Evolutionary conservation across 1,284 basidiomycete genomes (phyloP).

Genomic region (Cutaneotrichosporon sp.): DNA sequence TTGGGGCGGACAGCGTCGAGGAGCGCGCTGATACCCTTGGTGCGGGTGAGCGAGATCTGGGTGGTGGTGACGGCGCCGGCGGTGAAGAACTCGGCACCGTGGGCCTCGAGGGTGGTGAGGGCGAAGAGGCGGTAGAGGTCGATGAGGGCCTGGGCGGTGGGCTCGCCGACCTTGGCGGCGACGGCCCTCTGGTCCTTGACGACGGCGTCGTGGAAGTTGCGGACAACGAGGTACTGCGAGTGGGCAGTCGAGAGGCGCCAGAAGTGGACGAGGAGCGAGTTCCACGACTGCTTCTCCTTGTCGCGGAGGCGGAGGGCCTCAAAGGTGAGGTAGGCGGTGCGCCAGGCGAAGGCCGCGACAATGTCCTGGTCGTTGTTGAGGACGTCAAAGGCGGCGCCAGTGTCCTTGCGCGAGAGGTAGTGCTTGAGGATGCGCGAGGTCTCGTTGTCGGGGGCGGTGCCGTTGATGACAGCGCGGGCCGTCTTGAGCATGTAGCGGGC

Average conservation of each 20-base stretch:
- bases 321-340: slow-evolving; percentile 43
- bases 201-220: slow-evolving; percentile 27
- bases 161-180: slow-evolving; percentile 13
- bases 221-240: slow-evolving; percentile 29
- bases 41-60: slow-evolving; percentile 23
- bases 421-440: slow-evolving; percentile 46
- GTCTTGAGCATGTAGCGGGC: slow-evolving; percentile 58
- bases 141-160: slow-evolving; percentile 17
- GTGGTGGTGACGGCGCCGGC: slow-evolving; percentile 54
- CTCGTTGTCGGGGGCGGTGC: slow-evolving; percentile 60
- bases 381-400: slow-evolving; percentile 45
- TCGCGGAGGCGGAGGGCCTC: slow-evolving; percentile 52
- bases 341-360: slow-evolving; percentile 58
- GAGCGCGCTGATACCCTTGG: slow-evolving; percentile 18
- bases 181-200: slow-evolving; percentile 14
- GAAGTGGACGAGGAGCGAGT: slow-evolving; percentile 29
- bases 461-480: slow-evolving; percentile 58
- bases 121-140: slow-evolving; percentile 56
- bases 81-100: slow-evolving; percentile 58
- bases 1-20: slow-evolving; percentile 16
- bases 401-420: slow-evolving; percentile 54
- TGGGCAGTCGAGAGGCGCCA: slow-evolving; percentile 27
- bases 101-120: slow-evolving; percentile 54
- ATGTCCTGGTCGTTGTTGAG: slow-evolving; percentile 59
- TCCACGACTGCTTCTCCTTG: slow-evolving; percentile 44